Base-by-base conservation (phyloP, 495 filamentous ascomycete genomes). In the Neurospora pannonica region DNA sequence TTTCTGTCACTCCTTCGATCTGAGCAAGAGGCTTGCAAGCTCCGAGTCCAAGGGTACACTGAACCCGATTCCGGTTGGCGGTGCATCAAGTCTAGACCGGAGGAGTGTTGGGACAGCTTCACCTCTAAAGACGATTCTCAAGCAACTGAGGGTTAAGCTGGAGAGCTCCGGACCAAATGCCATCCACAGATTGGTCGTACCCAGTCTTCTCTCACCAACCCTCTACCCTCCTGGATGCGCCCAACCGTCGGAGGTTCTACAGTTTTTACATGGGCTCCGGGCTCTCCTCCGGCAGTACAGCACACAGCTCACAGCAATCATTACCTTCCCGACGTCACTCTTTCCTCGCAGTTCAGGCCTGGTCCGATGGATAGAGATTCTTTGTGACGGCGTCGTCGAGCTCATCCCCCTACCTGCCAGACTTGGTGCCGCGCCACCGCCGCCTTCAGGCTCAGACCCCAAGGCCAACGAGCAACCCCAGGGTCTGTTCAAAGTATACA, bases 1-100 rank as follows among this genome's bases (percentile, higher is more conserved):
- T 11, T 98, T 97, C 82, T 97, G 92, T 80, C 96, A 98, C 81
- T 87, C 90, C 13, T 98, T 97, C 84, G 95, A 98, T 79, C 89
- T 98, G 67, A 92, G 90, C 19, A 97, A 97, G 81, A 91, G 93
- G 17, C 89, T 98, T 42, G 82, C 84, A 11, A 83, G 94, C 86
- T 38, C 79, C 76, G 62, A 87, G 83, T 77, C 79, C 46, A 85
- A 85, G 74, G 85, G 85, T 0, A 70, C 83, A 38, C 75, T 86
- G n/a, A 78, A 83, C 87, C 78, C 79, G 75, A 78, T 85, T 80
- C 78, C 85, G 74, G 71, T 84, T 73, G 82, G 87, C 79, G 60
- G 74, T 38, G 72, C 79, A 15, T 76, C 81, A 8, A 71, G 34
- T 34, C 71, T 81, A 39, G 73, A 78, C 34, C 24, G 71, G 13